These are phyloP conservation scores for Scutellaria minor DNA, from an alignment of 257 asterid genomes.

Conservation along the genomic window DNA sequence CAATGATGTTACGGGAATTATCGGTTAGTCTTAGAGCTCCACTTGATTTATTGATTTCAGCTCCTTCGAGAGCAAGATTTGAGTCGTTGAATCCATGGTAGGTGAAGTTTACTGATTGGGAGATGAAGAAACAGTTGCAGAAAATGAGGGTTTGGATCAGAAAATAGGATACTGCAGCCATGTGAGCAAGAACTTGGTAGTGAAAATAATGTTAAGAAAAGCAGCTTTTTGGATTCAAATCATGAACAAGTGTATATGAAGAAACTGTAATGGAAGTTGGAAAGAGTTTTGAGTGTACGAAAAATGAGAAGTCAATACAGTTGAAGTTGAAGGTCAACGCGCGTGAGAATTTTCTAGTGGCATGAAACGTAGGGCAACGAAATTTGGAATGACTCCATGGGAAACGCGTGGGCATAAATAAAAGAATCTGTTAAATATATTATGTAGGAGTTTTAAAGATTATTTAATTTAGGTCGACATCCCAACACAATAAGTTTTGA, in stretches of 20 bases:
- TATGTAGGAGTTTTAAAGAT: too few relatives aligned
- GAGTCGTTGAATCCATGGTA: slow-evolving; percentile 57
- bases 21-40: slow-evolving; percentile 68
- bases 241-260: too few relatives aligned
- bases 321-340: slow-evolving; percentile 21
- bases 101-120: slow-evolving; percentile 44
- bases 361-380: slow-evolving; percentile 6
- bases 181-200: neutral
- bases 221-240: too few relatives aligned
- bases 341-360: neutral
- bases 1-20: slow-evolving; percentile 40
- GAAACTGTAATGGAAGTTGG: neutral
- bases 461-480: too few relatives aligned
- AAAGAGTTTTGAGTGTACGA: neutral
- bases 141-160: slow-evolving; percentile 26
- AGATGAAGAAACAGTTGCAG: slow-evolving; percentile 27
- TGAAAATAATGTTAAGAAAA: too few relatives aligned
- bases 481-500: too few relatives aligned
- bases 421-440: too few relatives aligned
- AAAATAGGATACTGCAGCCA: slow-evolving; percentile 34
- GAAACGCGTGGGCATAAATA: neutral
- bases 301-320: neutral
- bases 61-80: slow-evolving; percentile 39
- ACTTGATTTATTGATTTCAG: too few relatives aligned
- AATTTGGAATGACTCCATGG: neutral